Evolutionary conservation across 23 red algal species (phyloP), one percentile per base, ranked within the genome.

Genomic region (Porphyridium purpureum): DNA sequence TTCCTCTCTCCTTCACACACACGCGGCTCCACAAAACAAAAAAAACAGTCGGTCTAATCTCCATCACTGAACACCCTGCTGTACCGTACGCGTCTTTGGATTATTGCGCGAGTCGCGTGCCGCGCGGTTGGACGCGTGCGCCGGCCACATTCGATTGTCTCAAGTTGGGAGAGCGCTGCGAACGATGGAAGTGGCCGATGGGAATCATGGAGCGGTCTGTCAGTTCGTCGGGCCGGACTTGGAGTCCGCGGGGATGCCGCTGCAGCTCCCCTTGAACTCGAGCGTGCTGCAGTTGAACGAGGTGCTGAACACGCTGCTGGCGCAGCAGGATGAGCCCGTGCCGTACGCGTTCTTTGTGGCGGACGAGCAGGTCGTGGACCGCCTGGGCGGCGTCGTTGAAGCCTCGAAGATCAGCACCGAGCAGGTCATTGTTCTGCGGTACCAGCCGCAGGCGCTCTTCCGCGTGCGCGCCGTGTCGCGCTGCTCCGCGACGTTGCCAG

Each of bases 371-470:
- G 38, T 11, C 11, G 38, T 44, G 11, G 38, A 44, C 11, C 11
- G 11, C 38, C 11, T 44, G 11, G 38, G 17, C 17, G 38, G 38
- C 38, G 17, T 85, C 46, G 21, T 20, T 4, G 41, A 14, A 4
- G 49, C 67, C 2, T 22, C 38, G 1, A 5, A 14, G 11, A 33
- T 53, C 7, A n/a, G 15, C 4, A n/a, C 48, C 17, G 90, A 98
- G 55, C 59, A 19, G 4, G 50, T 86, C 24, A 32, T 84, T 1
- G 42, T 26, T 15, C 14, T 98, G n/a, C 41, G 61, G 27, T 98
- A 64, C 44, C 59, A 50, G 33, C 90, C 79, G 9, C 90, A 86
- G 57, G 73, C 79, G 14, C 14, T 75, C 42, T 98, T 86, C 31
- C 75, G 73, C 21, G 79, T 98, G 32, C 72, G 90, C 0, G 41